A percentile compares a stretch with the other conserved stretches of the same genome.
phyloP scores from a whole-genome alignment of 148 eudicot genomes.

The Selenicereus undatus region DNA sequence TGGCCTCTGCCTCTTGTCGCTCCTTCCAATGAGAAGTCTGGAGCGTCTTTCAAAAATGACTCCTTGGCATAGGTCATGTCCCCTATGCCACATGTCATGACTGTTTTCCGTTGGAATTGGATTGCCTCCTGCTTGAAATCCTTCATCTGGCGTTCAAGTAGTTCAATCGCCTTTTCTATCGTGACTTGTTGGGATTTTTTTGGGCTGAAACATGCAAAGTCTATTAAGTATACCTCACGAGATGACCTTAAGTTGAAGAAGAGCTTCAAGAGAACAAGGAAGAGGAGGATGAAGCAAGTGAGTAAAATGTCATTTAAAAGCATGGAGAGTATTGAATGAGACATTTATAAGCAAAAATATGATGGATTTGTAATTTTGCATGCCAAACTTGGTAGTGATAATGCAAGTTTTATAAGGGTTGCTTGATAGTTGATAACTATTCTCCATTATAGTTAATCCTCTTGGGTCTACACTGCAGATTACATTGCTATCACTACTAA shows the following conservation, averaged over 20 bases:
- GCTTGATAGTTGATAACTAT: no score
- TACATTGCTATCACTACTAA: no score
- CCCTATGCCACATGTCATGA: not conserved
- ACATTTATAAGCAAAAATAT: not conserved
- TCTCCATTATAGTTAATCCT: no score
- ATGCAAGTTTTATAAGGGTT: not conserved
- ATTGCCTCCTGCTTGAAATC: not conserved
- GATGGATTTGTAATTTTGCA: no score
- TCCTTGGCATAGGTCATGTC: not conserved
- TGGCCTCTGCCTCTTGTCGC: slow-evolving; percentile 1
- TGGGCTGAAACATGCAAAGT: slow-evolving; percentile 19
- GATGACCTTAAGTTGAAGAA: not conserved
- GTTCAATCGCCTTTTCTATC: not conserved
- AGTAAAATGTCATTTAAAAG: not conserved
- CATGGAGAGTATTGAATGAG: not conserved
- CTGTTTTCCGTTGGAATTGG: not conserved
- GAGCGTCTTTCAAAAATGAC: not conserved
- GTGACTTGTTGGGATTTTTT: slow-evolving; percentile 13
- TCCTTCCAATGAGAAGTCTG: not conserved
- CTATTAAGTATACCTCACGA: slow-evolving; percentile 6
- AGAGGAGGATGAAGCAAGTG: not conserved
- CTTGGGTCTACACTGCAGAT: no score
- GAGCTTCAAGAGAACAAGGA: not conserved
- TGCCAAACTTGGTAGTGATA: not conserved
- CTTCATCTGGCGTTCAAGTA: not conserved